These are phyloP conservation scores for Mycosphaerella sp. DNA, from an alignment of 2,329 filamentous ascomycete species.

Conservation along the genomic window DNA sequence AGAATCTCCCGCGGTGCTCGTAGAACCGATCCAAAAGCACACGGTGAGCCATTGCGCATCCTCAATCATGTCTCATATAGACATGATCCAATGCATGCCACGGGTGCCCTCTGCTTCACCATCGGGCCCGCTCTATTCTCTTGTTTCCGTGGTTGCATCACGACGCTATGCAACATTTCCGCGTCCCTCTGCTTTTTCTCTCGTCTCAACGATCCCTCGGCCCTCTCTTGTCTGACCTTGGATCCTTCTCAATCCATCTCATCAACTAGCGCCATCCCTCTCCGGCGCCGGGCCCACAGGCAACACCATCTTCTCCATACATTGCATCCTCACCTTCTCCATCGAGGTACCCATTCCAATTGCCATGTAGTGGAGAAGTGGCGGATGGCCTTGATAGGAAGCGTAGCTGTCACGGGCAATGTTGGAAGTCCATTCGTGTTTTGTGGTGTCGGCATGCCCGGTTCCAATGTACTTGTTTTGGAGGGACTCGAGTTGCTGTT, in stretches of 20 bases:
- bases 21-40: not conserved
- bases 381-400: conserved; percentile 82
- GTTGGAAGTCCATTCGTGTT: conserved; percentile 96
- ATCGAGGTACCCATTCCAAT: conserved; percentile 76
- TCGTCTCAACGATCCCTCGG: no score
- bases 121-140: no score
- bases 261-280: conserved; percentile 8
- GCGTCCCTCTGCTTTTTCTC: no score
- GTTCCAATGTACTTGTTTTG: conserved; percentile 95
- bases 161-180: no score
- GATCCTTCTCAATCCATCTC: not conserved
- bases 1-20: not conserved
- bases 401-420: conserved; percentile 90
- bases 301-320: conserved; percentile 69
- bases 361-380: conserved; percentile 79
- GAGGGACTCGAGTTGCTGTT: conserved; percentile 94
- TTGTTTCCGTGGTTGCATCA: no score
- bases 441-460: conserved; percentile 91
- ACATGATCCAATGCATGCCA: not conserved
- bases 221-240: not conserved
- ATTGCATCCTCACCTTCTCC: conserved; percentile 68
- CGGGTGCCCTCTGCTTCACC: not conserved
- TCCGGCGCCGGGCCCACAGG: conserved; percentile 46
- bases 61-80: not conserved
- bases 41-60: not conserved